Base-by-base conservation (phyloP, 495 filamentous ascomycete genomes). In the Neurospora sp. region DNA sequence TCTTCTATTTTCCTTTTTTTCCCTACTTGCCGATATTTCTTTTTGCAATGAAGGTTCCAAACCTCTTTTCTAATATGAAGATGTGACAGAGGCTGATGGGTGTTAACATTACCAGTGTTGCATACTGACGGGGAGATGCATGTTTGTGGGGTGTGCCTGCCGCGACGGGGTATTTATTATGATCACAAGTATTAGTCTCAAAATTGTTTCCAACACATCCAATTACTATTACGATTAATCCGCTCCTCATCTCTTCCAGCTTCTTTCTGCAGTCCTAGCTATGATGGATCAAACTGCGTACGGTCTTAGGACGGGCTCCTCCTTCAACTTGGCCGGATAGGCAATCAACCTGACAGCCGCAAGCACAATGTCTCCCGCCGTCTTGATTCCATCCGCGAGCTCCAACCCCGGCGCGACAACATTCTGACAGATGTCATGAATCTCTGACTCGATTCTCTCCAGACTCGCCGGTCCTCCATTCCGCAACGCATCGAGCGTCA, bases 401-500 rank as follows among this genome's bases (percentile, higher is more conserved):
- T 18, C 27, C 27, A 61, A 61, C 14, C 53, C 53, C 1, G 53
- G 11, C 14, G 53, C 53, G 22, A 61, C 12, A 8, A 61, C 14
- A 35, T 35, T 61, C 14, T 35, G 5, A 18, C 53, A 61, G 14
- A 35, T 59, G 3, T 35, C 27, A 4, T 9, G 53, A 35, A 61
- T 61, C 2, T 35, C 27, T 1, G 27, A 16, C 53, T 16, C 3
- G 2, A 61, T 61, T 35, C 53, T 35, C 2, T 16, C 5, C 14
- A 61, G 12, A 0, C 27, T 35, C 12, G 53, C 83, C 1, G 85
- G 82, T 5, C 84, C 82, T 16, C 70, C 72, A 77, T 85, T 76
- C n/a, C 31, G 73, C 69, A 86, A 74, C 16, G 84, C 84, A 74
- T 87, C 84, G 14, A 82, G 72, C 1, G 78, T 78, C 68, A 88